Conservation (phyloP, 805 yeast species). For the Starmerella bacillaris region DNA sequence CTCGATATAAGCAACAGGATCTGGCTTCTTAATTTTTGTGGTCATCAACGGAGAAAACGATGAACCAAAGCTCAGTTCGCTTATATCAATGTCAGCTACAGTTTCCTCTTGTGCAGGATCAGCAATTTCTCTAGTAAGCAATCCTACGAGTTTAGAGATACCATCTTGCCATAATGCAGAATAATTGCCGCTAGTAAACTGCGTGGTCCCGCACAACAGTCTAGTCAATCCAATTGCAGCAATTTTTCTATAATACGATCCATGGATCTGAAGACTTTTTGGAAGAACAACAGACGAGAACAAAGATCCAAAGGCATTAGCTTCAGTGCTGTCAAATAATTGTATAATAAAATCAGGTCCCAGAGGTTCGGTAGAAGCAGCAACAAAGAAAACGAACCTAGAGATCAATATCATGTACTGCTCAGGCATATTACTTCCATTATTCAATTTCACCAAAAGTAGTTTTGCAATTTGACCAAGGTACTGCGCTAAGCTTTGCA, state of each 20-base stretch:
- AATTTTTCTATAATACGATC: conserved; percentile 29
- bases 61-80: conserved; percentile 75
- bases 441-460: conserved; percentile 62
- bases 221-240: conserved; percentile 34
- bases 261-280: conserved; percentile 23
- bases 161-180: conserved; percentile 28
- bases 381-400: conserved; percentile 38
- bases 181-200: conserved; percentile 29
- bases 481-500: conserved; percentile 33
- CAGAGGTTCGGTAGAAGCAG: conserved; percentile 28
- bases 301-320: conserved; percentile 21
- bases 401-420: conserved; percentile 57
- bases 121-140: conserved; percentile 27
- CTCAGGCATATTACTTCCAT: conserved; percentile 46
- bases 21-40: conserved; percentile 42
- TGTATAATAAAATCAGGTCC: conserved; percentile 40
- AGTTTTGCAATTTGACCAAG: conserved; percentile 58
- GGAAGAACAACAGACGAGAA: conserved; percentile 22
- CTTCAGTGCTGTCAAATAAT: conserved; percentile 25
- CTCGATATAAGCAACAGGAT: conserved; percentile 44
- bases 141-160: conserved; percentile 28
- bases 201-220: conserved; percentile 25
- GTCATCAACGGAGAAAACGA: conserved; percentile 57
- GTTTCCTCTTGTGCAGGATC: conserved; percentile 17
- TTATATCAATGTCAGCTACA: conserved; percentile 33